Conservation (phyloP, 1,139 yeast genomes). For the Pichia sp. region DNA sequence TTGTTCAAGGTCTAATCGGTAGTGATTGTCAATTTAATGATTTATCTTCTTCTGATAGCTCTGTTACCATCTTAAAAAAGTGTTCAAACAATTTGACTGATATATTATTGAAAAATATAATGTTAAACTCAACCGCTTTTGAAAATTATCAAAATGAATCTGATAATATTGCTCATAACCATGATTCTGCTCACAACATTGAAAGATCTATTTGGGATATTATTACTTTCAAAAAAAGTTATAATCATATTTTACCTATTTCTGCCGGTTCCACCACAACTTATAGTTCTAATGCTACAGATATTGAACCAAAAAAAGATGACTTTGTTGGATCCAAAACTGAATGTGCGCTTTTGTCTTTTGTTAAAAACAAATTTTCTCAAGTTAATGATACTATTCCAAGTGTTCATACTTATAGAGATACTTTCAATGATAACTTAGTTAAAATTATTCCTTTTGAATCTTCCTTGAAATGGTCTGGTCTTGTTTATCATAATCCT, state of each 20-base stretch:
- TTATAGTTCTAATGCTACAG: not conserved
- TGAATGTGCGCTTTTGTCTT: slow-evolving; percentile 75
- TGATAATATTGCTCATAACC: slow-evolving; percentile 20
- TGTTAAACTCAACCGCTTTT: slow-evolving; percentile 84
- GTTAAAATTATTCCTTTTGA: slow-evolving; percentile 85
- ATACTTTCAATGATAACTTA: slow-evolving; percentile 34
- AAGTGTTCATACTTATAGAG: slow-evolving; percentile 39
- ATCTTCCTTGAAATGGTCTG: slow-evolving; percentile 90
- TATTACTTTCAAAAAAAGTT: not conserved
- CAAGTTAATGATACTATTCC: slow-evolving; percentile 35
- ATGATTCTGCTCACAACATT: not conserved
- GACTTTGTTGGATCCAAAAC: slow-evolving; percentile 83
- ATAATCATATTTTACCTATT: slow-evolving; percentile 4
- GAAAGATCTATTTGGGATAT: slow-evolving; percentile 7
- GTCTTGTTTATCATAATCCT: slow-evolving; percentile 49
- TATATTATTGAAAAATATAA: slow-evolving; percentile 53
- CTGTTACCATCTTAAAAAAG: slow-evolving; percentile 1
- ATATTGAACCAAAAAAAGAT: slow-evolving; percentile 4
- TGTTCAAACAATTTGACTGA: slow-evolving; percentile 7
- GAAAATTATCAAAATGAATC: slow-evolving; percentile 43
- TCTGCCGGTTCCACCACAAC: not conserved
- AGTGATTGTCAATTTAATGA: slow-evolving; percentile 39
- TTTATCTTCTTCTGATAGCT: slow-evolving; percentile 7
- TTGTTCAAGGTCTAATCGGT: slow-evolving; percentile 70
- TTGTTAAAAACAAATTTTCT: slow-evolving; percentile 56